Percentiles rank a stretch among this genome's conserved stretches.
phyloP scores from a whole-genome alignment of 805 yeast genomes.

The Clavispora vitiphila region DNA sequence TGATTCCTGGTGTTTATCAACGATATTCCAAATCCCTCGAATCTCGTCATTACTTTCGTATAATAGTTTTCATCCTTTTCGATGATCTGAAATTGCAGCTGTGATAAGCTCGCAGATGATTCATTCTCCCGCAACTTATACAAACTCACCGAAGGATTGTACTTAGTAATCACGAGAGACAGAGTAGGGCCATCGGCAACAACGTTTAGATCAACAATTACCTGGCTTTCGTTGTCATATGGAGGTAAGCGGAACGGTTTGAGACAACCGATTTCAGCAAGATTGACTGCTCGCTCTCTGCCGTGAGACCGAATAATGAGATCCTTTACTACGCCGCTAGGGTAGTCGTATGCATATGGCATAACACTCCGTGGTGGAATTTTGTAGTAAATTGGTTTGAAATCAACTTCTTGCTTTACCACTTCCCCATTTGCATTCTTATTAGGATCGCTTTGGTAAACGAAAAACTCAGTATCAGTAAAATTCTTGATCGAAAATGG shows the following conservation, averaged over 20 bases:
- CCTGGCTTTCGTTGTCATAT: conserved; percentile 30
- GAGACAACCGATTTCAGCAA: conserved; percentile 90
- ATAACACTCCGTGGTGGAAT: conserved; percentile 88
- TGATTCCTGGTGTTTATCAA: conserved; percentile 64
- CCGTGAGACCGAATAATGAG: conserved; percentile 67
- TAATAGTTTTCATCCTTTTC: conserved; percentile 51
- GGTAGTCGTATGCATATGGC: conserved; percentile 98
- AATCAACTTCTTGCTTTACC: conserved; percentile 46
- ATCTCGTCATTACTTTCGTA: conserved; percentile 52
- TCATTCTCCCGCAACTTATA: conserved; percentile 47
- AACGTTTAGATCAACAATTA: conserved; percentile 80
- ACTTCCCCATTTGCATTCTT: conserved; percentile 58
- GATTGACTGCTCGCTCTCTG: conserved; percentile 69
- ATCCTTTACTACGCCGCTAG: conserved; percentile 83
- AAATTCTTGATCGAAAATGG: conserved; percentile 90
- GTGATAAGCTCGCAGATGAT: conserved; percentile 23
- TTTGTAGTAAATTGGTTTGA: conserved; percentile 73
- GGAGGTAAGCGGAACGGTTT: conserved; percentile 77
- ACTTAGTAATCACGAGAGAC: conserved; percentile 76
- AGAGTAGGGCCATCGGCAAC: conserved; percentile 96
- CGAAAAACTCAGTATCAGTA: conserved; percentile 77
- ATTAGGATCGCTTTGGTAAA: conserved; percentile 81
- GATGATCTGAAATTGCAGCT: conserved; percentile 50
- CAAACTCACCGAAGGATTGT: conserved; percentile 71
- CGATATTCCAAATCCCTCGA: conserved; percentile 87